A percentile compares a stretch with the other conserved stretches of the same genome.
These are phyloP conservation scores for Cercospora sesami DNA, from an alignment of 2,329 filamentous ascomycete species.

Conservation along the genomic window DNA sequence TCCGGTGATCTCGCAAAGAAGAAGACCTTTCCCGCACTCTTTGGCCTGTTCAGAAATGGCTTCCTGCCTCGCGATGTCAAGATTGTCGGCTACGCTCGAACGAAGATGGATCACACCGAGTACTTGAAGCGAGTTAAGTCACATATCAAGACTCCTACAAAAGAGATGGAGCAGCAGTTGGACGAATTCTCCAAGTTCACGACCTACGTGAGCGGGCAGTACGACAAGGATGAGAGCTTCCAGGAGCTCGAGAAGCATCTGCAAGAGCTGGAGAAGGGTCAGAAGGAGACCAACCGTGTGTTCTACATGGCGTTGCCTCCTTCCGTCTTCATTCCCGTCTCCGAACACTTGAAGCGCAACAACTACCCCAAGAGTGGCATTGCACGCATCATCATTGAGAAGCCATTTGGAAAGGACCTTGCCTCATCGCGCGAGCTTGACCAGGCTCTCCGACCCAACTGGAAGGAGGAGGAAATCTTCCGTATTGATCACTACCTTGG, in stretches of 20 bases:
- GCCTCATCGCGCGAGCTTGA: slow-evolving; percentile 91
- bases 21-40: slow-evolving; percentile 98
- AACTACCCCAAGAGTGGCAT: slow-evolving; percentile 92
- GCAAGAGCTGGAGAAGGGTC: slow-evolving; percentile 77
- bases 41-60: slow-evolving; percentile 97
- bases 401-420: slow-evolving; percentile 97
- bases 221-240: slow-evolving; percentile 96
- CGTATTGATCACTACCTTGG: slow-evolving; percentile 99
- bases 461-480: slow-evolving; percentile 98
- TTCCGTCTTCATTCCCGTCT: slow-evolving; percentile 96
- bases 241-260: slow-evolving; percentile 80
- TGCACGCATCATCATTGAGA: slow-evolving; percentile 95
- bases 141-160: slow-evolving; percentile 98
- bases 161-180: slow-evolving; percentile 94
- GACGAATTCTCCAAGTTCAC: slow-evolving; percentile 85
- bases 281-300: slow-evolving; percentile 81
- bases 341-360: slow-evolving; percentile 93
- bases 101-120: slow-evolving; percentile 98
- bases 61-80: slow-evolving; percentile 95
- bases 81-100: slow-evolving; percentile 98
- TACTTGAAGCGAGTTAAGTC: slow-evolving; percentile 92
- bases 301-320: slow-evolving; percentile 99
- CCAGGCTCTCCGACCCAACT: slow-evolving; percentile 91
- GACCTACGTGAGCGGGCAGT: slow-evolving; percentile 94
- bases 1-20: slow-evolving; percentile 99